These are phyloP conservation scores for Xylaria sp. DNA, from an alignment of 2,329 filamentous ascomycete species.

Conservation along the genomic window DNA sequence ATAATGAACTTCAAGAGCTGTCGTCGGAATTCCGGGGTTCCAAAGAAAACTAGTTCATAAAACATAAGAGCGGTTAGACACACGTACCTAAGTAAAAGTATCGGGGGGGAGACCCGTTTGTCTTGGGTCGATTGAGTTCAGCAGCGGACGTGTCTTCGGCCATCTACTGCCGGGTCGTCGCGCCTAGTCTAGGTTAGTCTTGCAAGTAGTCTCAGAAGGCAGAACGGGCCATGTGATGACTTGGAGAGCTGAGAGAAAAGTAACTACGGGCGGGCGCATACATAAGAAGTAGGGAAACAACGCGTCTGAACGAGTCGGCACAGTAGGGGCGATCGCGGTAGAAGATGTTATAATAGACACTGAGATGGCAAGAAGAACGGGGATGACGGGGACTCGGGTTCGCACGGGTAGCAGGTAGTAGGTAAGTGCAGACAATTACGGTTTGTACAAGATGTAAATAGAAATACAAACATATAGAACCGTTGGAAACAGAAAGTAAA, in stretches of 20 bases:
- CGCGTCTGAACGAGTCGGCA: not conserved
- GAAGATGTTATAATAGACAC: not conserved
- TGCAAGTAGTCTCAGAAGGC: not conserved
- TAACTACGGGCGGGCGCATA: not conserved
- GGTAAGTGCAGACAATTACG: not conserved
- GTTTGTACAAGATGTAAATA: not conserved
- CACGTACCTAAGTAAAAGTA: conserved; percentile 35
- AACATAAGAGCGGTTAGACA: not conserved
- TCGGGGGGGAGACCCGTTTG: conserved; percentile 18
- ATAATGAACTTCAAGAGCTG: conserved; percentile 22
- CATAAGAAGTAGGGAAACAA: not conserved
- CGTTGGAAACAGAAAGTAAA: not conserved
- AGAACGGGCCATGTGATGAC: not conserved
- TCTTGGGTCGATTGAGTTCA: conserved; percentile 27
- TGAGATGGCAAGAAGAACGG: not conserved
- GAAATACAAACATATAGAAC: not conserved
- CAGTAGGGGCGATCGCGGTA: not conserved
- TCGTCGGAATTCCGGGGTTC: not conserved
- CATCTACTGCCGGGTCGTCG: conserved; percentile 12
- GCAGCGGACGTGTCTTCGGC: conserved; percentile 23
- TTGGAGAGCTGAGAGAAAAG: not conserved
- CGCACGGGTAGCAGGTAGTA: not conserved
- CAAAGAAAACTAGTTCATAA: too few species aligned
- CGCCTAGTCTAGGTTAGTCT: conserved; percentile 16
- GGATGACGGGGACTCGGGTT: not conserved